These are phyloP conservation scores for Crithidia sp. DNA, from an alignment of 208 protist species.

Conservation along the genomic window DNA sequence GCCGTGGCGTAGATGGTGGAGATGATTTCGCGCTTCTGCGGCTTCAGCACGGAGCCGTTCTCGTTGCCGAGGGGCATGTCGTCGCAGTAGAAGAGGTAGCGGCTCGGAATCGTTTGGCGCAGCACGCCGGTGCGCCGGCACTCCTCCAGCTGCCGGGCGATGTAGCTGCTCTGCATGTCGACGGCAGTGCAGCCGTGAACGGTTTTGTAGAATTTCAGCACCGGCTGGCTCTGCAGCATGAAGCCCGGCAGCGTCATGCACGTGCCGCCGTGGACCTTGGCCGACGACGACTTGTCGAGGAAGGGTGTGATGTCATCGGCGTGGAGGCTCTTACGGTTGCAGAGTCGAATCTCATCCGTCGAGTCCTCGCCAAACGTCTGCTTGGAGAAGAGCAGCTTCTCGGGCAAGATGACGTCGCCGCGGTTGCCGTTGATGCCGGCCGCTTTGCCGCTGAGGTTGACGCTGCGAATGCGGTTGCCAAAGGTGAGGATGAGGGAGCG, in stretches of 20 bases:
- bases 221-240: slow-evolving; percentile 71
- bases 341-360: slow-evolving; percentile 75
- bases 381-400: slow-evolving; percentile 85
- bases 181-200: slow-evolving; percentile 76
- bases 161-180: slow-evolving; percentile 90
- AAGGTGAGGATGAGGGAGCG: slow-evolving; percentile 75
- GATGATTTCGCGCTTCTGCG: slow-evolving; percentile 60
- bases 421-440: slow-evolving; percentile 70
- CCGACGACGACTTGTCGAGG: slow-evolving; percentile 43
- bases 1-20: slow-evolving; percentile 72
- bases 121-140: slow-evolving; percentile 72
- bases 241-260: slow-evolving; percentile 81
- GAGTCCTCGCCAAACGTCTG: slow-evolving; percentile 83
- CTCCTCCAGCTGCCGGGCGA: slow-evolving; percentile 77
- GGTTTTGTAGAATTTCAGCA: slow-evolving; percentile 83
- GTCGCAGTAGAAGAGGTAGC: slow-evolving; percentile 84
- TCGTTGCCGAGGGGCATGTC: slow-evolving; percentile 81
- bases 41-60: slow-evolving; percentile 44
- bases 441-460: slow-evolving; percentile 80
- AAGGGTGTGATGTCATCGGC: slow-evolving; percentile 50
- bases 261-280: slow-evolving; percentile 45
- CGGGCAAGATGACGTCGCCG: slow-evolving; percentile 81
- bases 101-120: slow-evolving; percentile 42
- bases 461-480: slow-evolving; percentile 71
- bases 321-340: slow-evolving; percentile 53